Percentiles rank a stretch among this genome's conserved stretches.
Conservation (phyloP, 2,329 filamentous ascomycete species). For the Colletotrichum godetiae region DNA sequence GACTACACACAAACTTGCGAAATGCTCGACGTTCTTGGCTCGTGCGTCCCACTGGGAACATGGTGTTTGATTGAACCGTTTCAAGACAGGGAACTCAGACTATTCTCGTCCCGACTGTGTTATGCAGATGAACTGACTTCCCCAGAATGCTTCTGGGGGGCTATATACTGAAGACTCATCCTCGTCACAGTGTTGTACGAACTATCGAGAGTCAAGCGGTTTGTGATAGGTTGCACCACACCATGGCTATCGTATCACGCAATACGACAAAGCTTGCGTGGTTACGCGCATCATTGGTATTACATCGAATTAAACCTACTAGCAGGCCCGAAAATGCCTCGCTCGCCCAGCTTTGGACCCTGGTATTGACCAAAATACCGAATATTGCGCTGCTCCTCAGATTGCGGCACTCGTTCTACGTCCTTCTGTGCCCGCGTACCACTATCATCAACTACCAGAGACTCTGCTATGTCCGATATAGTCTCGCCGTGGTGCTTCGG, state of each 20-base stretch:
- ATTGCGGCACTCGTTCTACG: no score
- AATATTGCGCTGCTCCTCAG: background rate
- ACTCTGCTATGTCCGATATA: background rate
- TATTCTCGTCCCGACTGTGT: background rate
- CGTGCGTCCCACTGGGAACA: background rate
- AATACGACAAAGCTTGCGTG: background rate
- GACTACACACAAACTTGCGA: background rate
- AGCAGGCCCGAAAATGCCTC: background rate
- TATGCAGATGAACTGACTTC: background rate
- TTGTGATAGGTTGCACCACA: background rate
- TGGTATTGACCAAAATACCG: background rate
- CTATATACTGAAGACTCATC: background rate
- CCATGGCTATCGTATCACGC: background rate
- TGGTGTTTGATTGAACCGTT: background rate
- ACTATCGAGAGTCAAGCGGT: background rate
- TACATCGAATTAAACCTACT: background rate
- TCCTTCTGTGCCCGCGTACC: background rate
- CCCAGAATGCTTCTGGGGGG: background rate
- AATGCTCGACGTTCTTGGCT: background rate
- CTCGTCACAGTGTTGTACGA: background rate
- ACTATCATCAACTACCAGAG: no score
- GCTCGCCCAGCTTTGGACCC: background rate
- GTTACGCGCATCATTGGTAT: background rate
- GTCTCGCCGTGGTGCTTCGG: background rate
- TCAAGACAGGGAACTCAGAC: conserved; percentile 5